These are phyloP conservation scores for Chlorella sorokiniana DNA, from an alignment of 139 green algal species.

Conservation along the genomic window DNA sequence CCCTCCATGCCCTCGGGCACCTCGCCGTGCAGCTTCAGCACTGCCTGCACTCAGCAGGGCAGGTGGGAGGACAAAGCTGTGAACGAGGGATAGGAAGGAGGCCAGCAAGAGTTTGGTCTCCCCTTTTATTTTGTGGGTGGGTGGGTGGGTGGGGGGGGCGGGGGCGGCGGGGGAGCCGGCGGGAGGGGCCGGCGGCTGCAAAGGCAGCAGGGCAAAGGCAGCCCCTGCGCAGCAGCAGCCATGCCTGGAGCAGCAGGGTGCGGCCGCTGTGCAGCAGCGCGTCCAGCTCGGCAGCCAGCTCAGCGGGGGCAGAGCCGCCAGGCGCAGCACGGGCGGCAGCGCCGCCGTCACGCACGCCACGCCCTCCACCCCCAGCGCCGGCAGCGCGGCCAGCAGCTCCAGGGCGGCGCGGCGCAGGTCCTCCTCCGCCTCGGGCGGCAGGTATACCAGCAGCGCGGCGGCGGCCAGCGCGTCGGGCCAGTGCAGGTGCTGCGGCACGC, in stretches of 20 bases:
- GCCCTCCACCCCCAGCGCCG: constrained; percentile 5
- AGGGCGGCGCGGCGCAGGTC: background rate
- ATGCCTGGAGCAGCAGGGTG: constrained; percentile 23
- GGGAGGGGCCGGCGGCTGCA: too few relatives aligned
- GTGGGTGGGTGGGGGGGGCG: too few relatives aligned
- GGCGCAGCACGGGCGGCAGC: constrained; percentile 17
- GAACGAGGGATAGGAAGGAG: background rate
- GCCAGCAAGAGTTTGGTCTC: background rate
- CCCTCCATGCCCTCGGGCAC: constrained; percentile 1
- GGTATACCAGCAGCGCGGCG: background rate
- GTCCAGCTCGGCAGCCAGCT: constrained; percentile 13
- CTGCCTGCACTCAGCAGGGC: background rate
- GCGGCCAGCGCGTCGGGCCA: constrained; percentile 13
- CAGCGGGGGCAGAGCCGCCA: background rate
- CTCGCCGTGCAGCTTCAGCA: constrained; percentile 21
- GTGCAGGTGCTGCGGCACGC: constrained; percentile 28
- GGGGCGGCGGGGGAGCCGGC: too few relatives aligned
- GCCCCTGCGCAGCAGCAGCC: too few relatives aligned
- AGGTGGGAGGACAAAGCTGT: background rate
- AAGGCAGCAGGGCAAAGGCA: too few relatives aligned
- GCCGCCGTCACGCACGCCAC: constrained; percentile 10
- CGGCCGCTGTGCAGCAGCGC: constrained; percentile 16
- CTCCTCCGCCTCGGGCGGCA: background rate
- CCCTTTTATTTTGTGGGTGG: too few relatives aligned
- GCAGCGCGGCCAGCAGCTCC: constrained; percentile 10